A percentile compares a stretch with the other conserved stretches of the same genome.
phyloP scores from a whole-genome alignment of 2,329 filamentous ascomycete species.

The Endoconidiophora laricicola region DNA sequence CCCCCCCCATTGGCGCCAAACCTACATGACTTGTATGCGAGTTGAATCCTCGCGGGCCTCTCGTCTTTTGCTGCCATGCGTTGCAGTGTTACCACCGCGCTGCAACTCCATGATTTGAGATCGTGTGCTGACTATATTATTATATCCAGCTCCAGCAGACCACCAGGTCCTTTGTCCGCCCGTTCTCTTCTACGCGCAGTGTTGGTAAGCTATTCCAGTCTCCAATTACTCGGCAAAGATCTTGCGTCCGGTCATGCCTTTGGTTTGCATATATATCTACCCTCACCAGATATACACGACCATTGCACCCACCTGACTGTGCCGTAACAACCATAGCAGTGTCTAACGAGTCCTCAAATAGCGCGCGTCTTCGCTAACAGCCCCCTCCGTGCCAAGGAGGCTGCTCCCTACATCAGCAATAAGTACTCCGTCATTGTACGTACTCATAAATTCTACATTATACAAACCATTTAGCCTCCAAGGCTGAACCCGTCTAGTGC shows the following conservation, averaged over 20 bases:
- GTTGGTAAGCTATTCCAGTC: conserved; percentile 39
- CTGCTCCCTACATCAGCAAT: conserved; percentile 65
- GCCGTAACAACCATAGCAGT: neutral
- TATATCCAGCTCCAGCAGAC: conserved; percentile 6
- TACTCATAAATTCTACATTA: conserved; percentile 16
- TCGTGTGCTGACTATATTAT: neutral
- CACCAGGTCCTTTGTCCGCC: conserved; percentile 45
- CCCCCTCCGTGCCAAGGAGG: conserved; percentile 83
- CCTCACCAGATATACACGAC: too few relatives aligned
- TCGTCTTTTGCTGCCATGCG: neutral
- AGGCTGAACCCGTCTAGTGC: neutral
- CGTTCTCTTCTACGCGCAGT: conserved; percentile 75
- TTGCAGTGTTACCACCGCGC: too few relatives aligned
- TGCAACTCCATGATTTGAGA: too few relatives aligned
- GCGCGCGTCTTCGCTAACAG: conserved; percentile 75
- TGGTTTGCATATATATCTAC: neutral
- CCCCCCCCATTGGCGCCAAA: neutral
- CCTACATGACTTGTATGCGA: too few relatives aligned
- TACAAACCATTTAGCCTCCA: neutral
- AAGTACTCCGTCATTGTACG: conserved; percentile 90
- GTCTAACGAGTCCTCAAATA: conserved; percentile 20
- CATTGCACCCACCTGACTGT: too few relatives aligned
- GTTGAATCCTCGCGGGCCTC: neutral
- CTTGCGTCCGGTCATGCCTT: neutral
- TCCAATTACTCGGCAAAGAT: neutral